These are phyloP conservation scores for Colletotrichum falcatum DNA, from an alignment of 2,329 filamentous ascomycete species.

Conservation along the genomic window DNA sequence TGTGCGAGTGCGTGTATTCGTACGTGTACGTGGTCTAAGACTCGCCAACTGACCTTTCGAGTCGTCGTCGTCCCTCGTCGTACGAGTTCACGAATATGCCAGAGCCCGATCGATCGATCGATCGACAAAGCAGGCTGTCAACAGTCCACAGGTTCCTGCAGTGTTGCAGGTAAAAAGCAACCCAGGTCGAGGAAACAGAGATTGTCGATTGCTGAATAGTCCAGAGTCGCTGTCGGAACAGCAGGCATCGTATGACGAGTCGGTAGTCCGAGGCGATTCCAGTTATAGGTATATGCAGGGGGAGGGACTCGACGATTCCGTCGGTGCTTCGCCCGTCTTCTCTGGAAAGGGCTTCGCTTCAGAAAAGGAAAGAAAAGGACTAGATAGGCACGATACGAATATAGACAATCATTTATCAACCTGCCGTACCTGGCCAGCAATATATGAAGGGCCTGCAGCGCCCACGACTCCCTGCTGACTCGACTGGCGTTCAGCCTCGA, in stretches of 20 bases:
- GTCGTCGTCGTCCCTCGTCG: background rate
- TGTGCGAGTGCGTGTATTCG: background rate
- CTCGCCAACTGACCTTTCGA: background rate
- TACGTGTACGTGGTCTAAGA: background rate
- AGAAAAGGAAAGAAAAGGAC: slow-evolving; percentile 14
- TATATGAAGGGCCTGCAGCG: slow-evolving; percentile 26
- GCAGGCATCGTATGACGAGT: background rate
- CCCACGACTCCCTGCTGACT: slow-evolving; percentile 15
- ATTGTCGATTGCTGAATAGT: background rate
- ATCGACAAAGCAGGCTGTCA: background rate
- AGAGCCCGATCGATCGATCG: background rate
- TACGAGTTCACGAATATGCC: background rate
- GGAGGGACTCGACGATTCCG: background rate
- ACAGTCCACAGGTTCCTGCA: background rate
- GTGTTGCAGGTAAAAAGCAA: slow-evolving; percentile 13
- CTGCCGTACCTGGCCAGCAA: slow-evolving; percentile 22
- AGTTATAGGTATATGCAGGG: slow-evolving; percentile 15
- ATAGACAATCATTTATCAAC: background rate
- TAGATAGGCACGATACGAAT: too few relatives aligned
- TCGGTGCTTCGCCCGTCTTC: slow-evolving; percentile 3
- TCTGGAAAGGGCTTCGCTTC: slow-evolving; percentile 5
- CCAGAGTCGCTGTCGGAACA: slow-evolving; percentile 7
- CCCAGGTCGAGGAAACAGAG: slow-evolving; percentile 15
- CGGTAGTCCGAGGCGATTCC: slow-evolving; percentile 13
- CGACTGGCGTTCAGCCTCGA: slow-evolving; percentile 20